phyloP scores from a whole-genome alignment of 2,329 filamentous ascomycete genomes.

The Fusarium denticulatum region DNA sequence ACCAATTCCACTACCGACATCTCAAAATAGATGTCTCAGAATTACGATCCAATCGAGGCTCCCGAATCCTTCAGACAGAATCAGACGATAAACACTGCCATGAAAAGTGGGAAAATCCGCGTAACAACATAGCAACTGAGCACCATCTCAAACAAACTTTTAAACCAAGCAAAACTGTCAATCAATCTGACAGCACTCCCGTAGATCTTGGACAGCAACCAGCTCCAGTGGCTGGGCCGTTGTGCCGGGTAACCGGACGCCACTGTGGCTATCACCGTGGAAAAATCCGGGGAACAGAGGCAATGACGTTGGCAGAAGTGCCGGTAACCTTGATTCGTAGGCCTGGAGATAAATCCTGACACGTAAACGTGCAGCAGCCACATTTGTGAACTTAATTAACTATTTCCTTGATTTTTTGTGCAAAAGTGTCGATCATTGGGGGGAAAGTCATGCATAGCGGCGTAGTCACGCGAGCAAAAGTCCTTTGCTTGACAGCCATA shows the following conservation, averaged over 20 bases:
- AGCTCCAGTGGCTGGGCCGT: background rate
- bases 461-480: background rate
- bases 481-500: background rate
- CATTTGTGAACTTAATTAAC: background rate
- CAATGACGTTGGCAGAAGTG: background rate
- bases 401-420: background rate
- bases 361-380: background rate
- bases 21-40: background rate
- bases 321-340: background rate
- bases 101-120: background rate
- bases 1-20: background rate
- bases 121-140: background rate
- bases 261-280: background rate
- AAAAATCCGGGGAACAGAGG: background rate
- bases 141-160: background rate
- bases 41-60: background rate
- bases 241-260: slow-evolving; percentile 10
- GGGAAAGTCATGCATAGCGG: background rate
- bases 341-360: background rate
- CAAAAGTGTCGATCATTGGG: background rate
- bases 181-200: background rate
- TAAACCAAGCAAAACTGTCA: background rate
- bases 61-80: background rate
- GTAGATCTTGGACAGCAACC: background rate
- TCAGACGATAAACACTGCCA: background rate